Evolutionary conservation across 1,139 yeast species (phyloP), one percentile per base, ranked within the genome.

Genomic region (Saccharomyces pastorianus): DNA sequence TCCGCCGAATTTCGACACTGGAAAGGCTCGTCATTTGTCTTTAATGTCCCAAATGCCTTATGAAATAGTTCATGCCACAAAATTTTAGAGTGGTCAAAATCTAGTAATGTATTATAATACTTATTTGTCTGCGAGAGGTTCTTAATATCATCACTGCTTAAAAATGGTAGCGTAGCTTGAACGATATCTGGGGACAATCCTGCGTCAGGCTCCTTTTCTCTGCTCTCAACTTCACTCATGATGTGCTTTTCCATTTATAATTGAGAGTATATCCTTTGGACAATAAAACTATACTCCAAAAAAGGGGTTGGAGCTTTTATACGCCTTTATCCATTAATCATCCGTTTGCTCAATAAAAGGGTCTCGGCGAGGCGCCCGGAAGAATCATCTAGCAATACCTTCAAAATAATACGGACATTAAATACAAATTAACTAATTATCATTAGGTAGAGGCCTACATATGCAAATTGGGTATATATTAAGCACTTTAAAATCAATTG

Each of bases 41-140:
- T 54, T 11, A 62, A 69, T 1, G 72, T 62, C 0, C 80, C 79
- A 64, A 81, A 84, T 47, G 77, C 75, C 60, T 80, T 79, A 27
- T 72, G 66, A 63, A 75, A 84, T 47, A 82, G 64, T 20, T 69
- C 64, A 64, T 72, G 71, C 82, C 81, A 75, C 55, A 82, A 63
- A 62, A 71, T 64, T 51, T 73, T 59, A 50, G 78, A 68, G 58
- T 73, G 72, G 66, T 56, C 61, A 63, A 59, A 60, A 65, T 64
- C 57, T 66, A 72, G 51, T 71, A 70, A 55, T 7, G 57, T 56
- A 50, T 67, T 63, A 34, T 69, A 67, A 42, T 63, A 61, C 46
- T 46, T 71, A 58, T 77, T 77, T 0, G 82, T 73, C 23, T 72
- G 59, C n/a, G 81, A 76, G 20, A 83, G 68, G 11, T 73, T 65